A percentile compares a stretch with the other conserved stretches of the same genome.
Conservation (phyloP, 2,329 filamentous ascomycete species). For the Scedosporium apiospermum region DNA sequence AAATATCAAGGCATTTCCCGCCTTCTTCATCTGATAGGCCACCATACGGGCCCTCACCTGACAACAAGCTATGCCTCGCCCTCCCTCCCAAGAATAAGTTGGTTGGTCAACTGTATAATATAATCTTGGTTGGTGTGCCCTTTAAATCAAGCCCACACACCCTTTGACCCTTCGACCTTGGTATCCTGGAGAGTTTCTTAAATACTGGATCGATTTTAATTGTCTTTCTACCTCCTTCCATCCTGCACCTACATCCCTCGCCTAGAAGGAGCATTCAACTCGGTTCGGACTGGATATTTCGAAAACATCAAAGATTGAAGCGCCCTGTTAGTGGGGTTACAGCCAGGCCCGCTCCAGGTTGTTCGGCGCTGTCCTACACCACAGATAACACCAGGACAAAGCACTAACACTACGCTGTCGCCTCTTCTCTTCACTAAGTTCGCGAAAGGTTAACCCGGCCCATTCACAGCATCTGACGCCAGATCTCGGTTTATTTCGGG, state of each 20-base stretch:
- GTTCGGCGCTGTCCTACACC: background rate
- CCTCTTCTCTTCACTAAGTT: no score
- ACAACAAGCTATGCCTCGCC: background rate
- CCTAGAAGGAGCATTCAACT: background rate
- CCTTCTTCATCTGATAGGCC: background rate
- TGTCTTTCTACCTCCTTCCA: background rate
- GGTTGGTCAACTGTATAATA: background rate
- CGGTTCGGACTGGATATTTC: background rate
- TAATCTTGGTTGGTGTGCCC: background rate
- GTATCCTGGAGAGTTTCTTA: background rate
- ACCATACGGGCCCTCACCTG: background rate
- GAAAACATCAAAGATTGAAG: background rate
- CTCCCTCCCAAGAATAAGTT: background rate
- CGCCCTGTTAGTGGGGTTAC: background rate
- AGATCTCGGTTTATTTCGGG: no score
- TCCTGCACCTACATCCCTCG: background rate
- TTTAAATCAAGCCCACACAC: background rate
- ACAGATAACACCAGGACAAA: background rate
- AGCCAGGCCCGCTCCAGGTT: background rate
- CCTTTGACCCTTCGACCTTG: background rate
- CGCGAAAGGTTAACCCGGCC: no score
- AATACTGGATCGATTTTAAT: background rate
- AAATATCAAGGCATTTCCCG: background rate
- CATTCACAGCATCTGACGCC: no score
- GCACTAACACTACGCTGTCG: no score